These are phyloP conservation scores for Penicillium simplicissimum DNA, from an alignment of 495 filamentous ascomycete genomes.

Conservation along the genomic window DNA sequence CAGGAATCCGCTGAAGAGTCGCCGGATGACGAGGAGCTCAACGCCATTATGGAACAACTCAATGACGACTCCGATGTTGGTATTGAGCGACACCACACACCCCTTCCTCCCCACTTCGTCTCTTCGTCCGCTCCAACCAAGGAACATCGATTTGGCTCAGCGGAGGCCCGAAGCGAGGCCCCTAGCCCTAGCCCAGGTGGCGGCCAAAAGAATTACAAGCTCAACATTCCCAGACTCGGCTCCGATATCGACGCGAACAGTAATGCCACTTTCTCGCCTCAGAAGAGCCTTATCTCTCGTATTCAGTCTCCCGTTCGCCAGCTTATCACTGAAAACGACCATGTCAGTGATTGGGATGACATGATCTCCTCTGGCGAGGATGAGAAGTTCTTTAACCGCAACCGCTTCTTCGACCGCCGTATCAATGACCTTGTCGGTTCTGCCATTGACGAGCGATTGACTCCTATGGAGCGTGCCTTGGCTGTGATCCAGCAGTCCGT, in stretches of 20 bases:
- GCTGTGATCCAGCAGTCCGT: conserved; percentile 71
- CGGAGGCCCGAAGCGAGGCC: conserved; percentile 64
- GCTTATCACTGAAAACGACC: conserved; percentile 64
- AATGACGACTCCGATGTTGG: conserved; percentile 69
- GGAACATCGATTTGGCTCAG: conserved; percentile 54
- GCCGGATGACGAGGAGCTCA: conserved; percentile 75
- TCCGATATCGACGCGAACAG: conserved; percentile 43
- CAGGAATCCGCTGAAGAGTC: conserved; percentile 37
- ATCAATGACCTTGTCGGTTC: conserved; percentile 81
- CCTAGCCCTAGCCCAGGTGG: conserved; percentile 74
- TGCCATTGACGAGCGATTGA: conserved; percentile 72
- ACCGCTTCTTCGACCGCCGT: conserved; percentile 81
- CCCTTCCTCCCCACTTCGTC: conserved; percentile 24
- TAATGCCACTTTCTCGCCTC: conserved; percentile 42
- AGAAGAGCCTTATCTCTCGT: conserved; percentile 37
- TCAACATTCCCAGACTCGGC: conserved; percentile 47
- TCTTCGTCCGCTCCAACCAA: conserved; percentile 51
- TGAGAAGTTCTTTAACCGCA: conserved; percentile 71
- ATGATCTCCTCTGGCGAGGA: conserved; percentile 81
- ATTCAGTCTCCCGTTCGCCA: conserved; percentile 62
- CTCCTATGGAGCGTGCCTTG: conserved; percentile 77
- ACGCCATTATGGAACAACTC: conserved; percentile 82
- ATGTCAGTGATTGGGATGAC: conserved; percentile 89
- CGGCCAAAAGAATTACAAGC: conserved; percentile 48
- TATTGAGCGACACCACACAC: conserved; percentile 60